Conservation (phyloP, 768 basidiomycete species). For the Amanita subjunquillea region DNA sequence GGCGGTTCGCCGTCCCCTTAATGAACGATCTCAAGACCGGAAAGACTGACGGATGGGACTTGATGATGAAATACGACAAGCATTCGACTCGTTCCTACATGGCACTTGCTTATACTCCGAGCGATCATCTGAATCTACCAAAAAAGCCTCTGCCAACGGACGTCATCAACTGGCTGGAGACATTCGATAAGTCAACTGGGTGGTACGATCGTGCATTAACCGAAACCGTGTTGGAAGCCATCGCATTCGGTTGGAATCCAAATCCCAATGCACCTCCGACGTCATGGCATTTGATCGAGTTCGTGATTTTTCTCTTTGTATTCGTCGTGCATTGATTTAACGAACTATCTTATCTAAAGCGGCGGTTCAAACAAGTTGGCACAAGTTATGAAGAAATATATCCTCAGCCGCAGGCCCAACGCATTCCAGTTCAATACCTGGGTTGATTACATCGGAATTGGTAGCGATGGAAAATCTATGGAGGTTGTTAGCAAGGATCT, state of each 20-base stretch:
- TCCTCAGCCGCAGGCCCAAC: not conserved
- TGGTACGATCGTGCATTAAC: conserved; percentile 23
- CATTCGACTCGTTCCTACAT: conserved; percentile 15
- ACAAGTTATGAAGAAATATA: not conserved
- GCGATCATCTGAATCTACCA: conserved; percentile 4
- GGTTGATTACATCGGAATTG: not conserved
- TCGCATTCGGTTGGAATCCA: conserved; percentile 13
- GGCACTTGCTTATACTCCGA: not conserved
- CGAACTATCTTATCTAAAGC: not conserved
- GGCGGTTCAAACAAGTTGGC: not conserved
- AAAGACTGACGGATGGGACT: conserved; percentile 14
- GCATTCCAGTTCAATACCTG: not conserved
- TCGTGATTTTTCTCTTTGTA: not conserved
- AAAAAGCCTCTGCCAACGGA: conserved; percentile 8
- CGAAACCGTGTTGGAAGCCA: conserved; percentile 18
- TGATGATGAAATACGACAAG: conserved; percentile 14
- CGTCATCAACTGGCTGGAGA: conserved; percentile 23
- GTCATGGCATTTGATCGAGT: not conserved
- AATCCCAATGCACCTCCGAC: not conserved
- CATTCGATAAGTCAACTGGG: conserved; percentile 18
- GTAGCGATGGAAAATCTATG: not conserved
- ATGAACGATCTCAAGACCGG: not conserved
- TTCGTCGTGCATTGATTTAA: not conserved
- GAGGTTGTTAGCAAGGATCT: not conserved
- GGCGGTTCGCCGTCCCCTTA: not conserved